Evolutionary conservation across 2,329 filamentous ascomycete species (phyloP).

Genomic region (Onygenales sp.): DNA sequence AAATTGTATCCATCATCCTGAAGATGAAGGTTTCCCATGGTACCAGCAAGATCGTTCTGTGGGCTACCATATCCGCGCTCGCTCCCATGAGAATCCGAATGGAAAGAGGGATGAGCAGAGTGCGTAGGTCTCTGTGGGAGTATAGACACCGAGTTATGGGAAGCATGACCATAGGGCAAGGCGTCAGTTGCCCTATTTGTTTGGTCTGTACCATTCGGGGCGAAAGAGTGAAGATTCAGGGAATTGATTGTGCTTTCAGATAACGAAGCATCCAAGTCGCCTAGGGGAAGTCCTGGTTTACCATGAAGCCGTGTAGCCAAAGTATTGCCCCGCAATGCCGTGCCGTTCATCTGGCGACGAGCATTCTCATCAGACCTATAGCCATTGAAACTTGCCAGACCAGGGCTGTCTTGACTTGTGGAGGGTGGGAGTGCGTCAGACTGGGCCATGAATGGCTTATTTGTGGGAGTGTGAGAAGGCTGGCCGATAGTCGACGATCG

Average conservation of each 20-base stretch:
- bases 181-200: constrained; percentile 15
- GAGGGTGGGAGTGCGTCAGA: constrained; percentile 4
- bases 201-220: constrained; percentile 21
- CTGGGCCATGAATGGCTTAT: constrained; percentile 25
- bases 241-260: constrained; percentile 20
- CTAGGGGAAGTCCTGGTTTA: constrained; percentile 21
- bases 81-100: constrained; percentile 28
- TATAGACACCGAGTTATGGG: constrained; percentile 26
- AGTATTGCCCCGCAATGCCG: constrained; percentile 23
- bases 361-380: constrained; percentile 25
- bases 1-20: constrained; percentile 23
- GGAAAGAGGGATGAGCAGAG: constrained; percentile 29
- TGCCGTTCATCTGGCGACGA: constrained; percentile 22
- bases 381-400: constrained; percentile 19
- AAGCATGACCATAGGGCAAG: constrained; percentile 22
- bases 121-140: constrained; percentile 25
- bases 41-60: constrained; percentile 22
- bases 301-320: constrained; percentile 21
- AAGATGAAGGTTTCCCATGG: constrained; percentile 27
- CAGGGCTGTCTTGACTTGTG: not conserved
- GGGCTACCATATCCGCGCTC: constrained; percentile 20
- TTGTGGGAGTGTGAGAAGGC: constrained; percentile 19
- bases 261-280: constrained; percentile 20
- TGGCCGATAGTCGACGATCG: constrained; percentile 40
- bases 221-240: constrained; percentile 19